Evolutionary conservation across 2,329 filamentous ascomycete species (phyloP), one percentile per base, ranked within the genome.

Genomic region (Hawksworthiomyces lignivorus): DNA sequence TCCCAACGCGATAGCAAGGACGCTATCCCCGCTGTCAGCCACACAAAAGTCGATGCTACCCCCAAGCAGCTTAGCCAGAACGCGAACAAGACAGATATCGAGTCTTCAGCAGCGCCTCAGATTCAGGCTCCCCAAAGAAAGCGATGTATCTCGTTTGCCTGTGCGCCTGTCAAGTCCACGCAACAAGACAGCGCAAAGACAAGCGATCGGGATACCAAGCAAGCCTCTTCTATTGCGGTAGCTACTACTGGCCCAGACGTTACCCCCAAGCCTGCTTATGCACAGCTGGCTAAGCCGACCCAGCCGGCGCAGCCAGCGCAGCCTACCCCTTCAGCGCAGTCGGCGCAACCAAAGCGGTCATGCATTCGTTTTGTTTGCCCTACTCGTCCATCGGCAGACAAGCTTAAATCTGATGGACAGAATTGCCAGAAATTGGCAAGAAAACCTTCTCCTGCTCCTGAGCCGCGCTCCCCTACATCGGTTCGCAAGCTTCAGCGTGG

Each of bases 101-200:
- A 83, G 4, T 7, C 5, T 3, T 5, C 37, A 3, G 22, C 34
- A 6, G 33, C 32, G 5, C n/a, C n/a, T n/a, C 36, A 41, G 26
- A n/a, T 31, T 1, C 80, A 82, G 56, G 75, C 72, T 10, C 63
- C 81, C 39, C 82, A 80, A 36, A 84, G 86, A 55, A 95, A 89
- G 66, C 79, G 89, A 46, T 90, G 86, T 62, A 96, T 97, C 52
- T 90, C 84, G 46, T 97, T 97, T 60, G 88, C 87, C 26, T 97
- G 90, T 59, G 81, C 76, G 27, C 75, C 75, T 2, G 20, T 36
- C 28, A 85, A 82, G 56, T 70, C 77, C 7, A 64, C 34, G 58
- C 14, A 50, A 52, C 11, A 52, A 53, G 24, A 44, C 47, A 34
- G 52, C n/a, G n/a, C n/a, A n/a, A n/a, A n/a, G n/a, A n/a, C n/a